phyloP scores from a whole-genome alignment of 371 early-diverging fungal genomes.

The Rhizopus microsporus region DNA sequence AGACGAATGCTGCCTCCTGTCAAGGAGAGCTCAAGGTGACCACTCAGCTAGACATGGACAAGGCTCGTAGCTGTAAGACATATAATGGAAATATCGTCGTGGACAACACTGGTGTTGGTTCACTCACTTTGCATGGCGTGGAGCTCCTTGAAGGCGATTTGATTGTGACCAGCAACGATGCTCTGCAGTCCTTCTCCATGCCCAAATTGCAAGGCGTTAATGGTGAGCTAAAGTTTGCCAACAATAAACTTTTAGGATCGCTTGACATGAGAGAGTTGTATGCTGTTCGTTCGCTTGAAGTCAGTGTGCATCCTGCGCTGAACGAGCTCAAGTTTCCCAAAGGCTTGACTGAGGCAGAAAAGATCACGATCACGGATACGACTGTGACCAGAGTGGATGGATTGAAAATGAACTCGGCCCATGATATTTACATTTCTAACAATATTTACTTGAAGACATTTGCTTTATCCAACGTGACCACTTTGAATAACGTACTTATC shows the following conservation, averaged over 20 bases:
- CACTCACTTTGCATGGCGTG: constrained; percentile 33
- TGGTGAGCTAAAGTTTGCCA: constrained; percentile 42
- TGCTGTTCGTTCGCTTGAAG: constrained; percentile 33
- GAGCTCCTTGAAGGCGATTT: constrained; percentile 45
- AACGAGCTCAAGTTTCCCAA: constrained; percentile 40
- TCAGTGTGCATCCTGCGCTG: constrained; percentile 47
- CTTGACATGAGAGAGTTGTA: constrained; percentile 39
- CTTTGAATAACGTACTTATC: constrained; percentile 34
- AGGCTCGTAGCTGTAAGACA: constrained; percentile 38
- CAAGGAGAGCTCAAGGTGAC: constrained; percentile 27
- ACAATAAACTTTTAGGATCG: constrained; percentile 41
- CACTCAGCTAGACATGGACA: constrained; percentile 47
- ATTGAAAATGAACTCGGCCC: constrained; percentile 27
- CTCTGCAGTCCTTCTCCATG: constrained; percentile 32
- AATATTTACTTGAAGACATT: constrained; percentile 51
- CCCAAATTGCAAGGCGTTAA: constrained; percentile 45
- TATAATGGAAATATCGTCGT: constrained; percentile 47
- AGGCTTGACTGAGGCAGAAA: constrained; percentile 37
- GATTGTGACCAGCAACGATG: constrained; percentile 40
- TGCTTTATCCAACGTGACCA: constrained; percentile 30
- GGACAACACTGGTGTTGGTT: constrained; percentile 21
- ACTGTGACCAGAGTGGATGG: constrained; percentile 47
- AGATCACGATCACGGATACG: constrained; percentile 43
- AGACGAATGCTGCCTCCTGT: constrained; percentile 21
- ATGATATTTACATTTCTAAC: constrained; percentile 47